Evolutionary conservation across 106 monocot species (phyloP), one percentile per base, ranked within the genome.

Genomic region (Phalaenopsis equestris): DNA sequence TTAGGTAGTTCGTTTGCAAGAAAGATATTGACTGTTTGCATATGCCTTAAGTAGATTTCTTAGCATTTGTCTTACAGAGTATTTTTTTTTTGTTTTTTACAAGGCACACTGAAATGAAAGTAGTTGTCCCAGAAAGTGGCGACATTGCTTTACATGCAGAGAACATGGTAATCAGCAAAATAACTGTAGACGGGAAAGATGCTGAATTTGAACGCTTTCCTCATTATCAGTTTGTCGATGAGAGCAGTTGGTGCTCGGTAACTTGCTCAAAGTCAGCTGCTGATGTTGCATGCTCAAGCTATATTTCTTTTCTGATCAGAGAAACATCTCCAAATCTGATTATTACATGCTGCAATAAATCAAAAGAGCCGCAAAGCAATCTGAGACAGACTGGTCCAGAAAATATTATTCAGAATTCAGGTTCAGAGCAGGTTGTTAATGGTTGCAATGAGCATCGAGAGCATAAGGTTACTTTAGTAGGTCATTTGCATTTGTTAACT

Each of bases 41-140:
- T 18, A 42, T 45, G 74, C n/a, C 30, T n/a, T 12, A 19, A 74
- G 43, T 42, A 74, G 43, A 74, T 74, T 74, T 74, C 17, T 19
- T 72, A 21, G 10, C 43, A 76, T 39, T 72, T 65, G 47, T n/a
- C 41, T 73, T 73, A 45, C 72, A 7, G 41, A 52, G 56, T 78
- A 74, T 30, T 30, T 30, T 30, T 30, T 78, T 72, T n/a, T 55
- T 77, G 48, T 47, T 82, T 17, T 67, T 17, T 85, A 77, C 10
- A 64, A 99, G 99, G 87, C 88, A 91, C 79, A 93, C 99, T 37
- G 99, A 99, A 72, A 68, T 99, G 80, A 90, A 95, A 80, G 67
- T 91, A 42, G 36, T 85, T 68, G 87, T 87, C 21, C 88, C 88
- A 23, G 90, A 99, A 58, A 84, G 73, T 85, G 95, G 91, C 56